A percentile compares a stretch with the other conserved stretches of the same genome.
These are phyloP conservation scores for Omphalea diandra DNA, from an alignment of 441 rosid genomes.

Conservation along the genomic window DNA sequence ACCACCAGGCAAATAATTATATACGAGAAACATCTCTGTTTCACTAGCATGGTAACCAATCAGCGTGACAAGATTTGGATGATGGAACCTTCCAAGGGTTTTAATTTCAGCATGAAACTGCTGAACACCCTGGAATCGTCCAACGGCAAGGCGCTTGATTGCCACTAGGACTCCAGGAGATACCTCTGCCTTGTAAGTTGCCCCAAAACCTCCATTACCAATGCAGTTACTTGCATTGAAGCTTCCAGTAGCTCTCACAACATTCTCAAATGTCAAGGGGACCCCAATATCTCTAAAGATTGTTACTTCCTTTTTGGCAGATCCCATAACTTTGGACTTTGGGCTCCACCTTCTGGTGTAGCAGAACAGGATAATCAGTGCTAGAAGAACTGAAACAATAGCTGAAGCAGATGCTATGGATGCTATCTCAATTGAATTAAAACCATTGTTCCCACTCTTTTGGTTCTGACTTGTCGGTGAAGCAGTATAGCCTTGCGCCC, in stretches of 20 bases:
- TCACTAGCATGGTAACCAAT: conserved; percentile 87
- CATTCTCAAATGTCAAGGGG: conserved; percentile 64
- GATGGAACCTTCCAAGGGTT: conserved; percentile 68
- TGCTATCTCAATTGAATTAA: conserved; percentile 75
- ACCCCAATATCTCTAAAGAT: conserved; percentile 58
- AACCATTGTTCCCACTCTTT: conserved; percentile 24
- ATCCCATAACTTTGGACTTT: conserved; percentile 45
- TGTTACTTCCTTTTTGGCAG: conserved; percentile 57
- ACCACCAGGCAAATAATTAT: conserved; percentile 83
- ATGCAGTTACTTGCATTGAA: conserved; percentile 82
- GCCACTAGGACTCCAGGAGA: conserved; percentile 61
- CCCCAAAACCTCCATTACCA: conserved; percentile 86
- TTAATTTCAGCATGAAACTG: conserved; percentile 85
- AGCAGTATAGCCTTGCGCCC: conserved; percentile 24
- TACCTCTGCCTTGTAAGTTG: conserved; percentile 76
- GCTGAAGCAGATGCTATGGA: conserved; percentile 78
- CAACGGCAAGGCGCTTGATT: conserved; percentile 77
- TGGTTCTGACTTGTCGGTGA: conserved; percentile 25
- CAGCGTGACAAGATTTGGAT: conserved; percentile 71
- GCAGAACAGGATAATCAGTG: conserved; percentile 56
- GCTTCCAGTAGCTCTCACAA: conserved; percentile 71
- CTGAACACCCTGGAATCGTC: conserved; percentile 78
- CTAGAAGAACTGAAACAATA: conserved; percentile 68
- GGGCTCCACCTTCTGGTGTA: conserved; percentile 59
- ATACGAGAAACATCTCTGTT: conserved; percentile 78